Percentiles rank a stretch among this genome's conserved stretches.
phyloP scores from a whole-genome alignment of 805 yeast species.

The Sugiyamaella chiloensis region DNA sequence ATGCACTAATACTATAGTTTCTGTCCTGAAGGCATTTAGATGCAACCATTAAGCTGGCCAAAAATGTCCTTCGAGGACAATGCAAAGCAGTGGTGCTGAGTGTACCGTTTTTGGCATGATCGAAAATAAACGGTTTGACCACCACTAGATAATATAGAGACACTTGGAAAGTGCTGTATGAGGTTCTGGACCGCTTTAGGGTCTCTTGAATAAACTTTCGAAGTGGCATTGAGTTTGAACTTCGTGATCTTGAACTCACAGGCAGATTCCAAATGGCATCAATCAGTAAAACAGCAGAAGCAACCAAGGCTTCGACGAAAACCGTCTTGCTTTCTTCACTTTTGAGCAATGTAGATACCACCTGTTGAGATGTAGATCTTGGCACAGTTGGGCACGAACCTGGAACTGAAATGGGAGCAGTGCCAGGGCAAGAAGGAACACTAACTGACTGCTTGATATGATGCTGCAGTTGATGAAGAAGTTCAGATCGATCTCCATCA shows the following conservation, averaged over 20 bases:
- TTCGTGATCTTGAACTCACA: conserved; percentile 25
- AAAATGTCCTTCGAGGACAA: conserved; percentile 65
- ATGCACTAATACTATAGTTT: conserved; percentile 62
- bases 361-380: background rate
- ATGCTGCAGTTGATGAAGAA: background rate
- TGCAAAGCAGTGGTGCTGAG: conserved; percentile 13
- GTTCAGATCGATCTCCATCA: too few species aligned
- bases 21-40: conserved; percentile 72
- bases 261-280: conserved; percentile 32
- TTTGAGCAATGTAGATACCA: conserved; percentile 2
- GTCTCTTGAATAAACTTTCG: conserved; percentile 38
- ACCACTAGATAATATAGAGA: conserved; percentile 63
- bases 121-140: conserved; percentile 33
- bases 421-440: background rate
- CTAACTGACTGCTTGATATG: background rate
- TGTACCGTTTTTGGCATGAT: background rate
- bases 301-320: conserved; percentile 27
- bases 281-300: conserved; percentile 29
- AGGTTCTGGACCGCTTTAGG: conserved; percentile 51
- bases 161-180: conserved; percentile 60
- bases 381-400: background rate
- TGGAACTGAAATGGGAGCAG: background rate
- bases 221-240: conserved; percentile 29
- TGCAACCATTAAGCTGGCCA: conserved; percentile 66
- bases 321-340: conserved; percentile 12